Evolutionary conservation across 345 rosid genomes (phyloP), one percentile per base, ranked within the genome.

Genomic region (Populus nigra): DNA sequence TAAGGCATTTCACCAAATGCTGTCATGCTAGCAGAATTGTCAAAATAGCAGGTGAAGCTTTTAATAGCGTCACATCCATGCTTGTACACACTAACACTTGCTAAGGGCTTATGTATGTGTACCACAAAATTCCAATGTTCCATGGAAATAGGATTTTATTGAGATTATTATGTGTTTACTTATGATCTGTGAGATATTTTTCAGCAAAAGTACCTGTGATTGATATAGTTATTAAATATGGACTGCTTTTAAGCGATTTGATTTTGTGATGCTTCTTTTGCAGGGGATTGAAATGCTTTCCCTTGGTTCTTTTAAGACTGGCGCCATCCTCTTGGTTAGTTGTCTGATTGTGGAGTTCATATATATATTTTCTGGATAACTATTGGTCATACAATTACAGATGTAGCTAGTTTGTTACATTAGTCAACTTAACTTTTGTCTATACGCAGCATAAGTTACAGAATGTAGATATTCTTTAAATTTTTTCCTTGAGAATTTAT

Each of bases 261-360:
- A 27, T 27, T 41, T 43, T 68, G 18, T 22, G 43, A 8, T 66
- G 7, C 39, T 57, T 38, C 45, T 76, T 65, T 77, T 82, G 65
- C 83, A 96, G 99, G 99, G 99, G 72, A 96, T 93, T 86, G 99
- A 96, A 88, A 96, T 93, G 97, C 98, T 96, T 80, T 94, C 97
- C 79, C 98, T 96, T 69, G 98, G 97, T 50, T 91, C 99, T 50
- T 96, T 96, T 72, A 94, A 92, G 88, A 96, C 98, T 74, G 99
- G 99, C 74, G 98, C 93, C 79, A 93, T 96, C 77, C 97, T 93
- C 72, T 83, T 96, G 95, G 98, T 93, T 89, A 88, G 86, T 74
- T 75, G 71, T 9, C 36, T 65, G 57, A 16, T 18, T 23, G 11
- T 17, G 27, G 13, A 20, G n/a, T 33, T 65, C n/a, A 27, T 7